Percentiles rank a stretch among this genome's conserved stretches.
These are phyloP conservation scores for Talaromyces sp. DNA, from an alignment of 2,329 filamentous ascomycete species.

Conservation along the genomic window DNA sequence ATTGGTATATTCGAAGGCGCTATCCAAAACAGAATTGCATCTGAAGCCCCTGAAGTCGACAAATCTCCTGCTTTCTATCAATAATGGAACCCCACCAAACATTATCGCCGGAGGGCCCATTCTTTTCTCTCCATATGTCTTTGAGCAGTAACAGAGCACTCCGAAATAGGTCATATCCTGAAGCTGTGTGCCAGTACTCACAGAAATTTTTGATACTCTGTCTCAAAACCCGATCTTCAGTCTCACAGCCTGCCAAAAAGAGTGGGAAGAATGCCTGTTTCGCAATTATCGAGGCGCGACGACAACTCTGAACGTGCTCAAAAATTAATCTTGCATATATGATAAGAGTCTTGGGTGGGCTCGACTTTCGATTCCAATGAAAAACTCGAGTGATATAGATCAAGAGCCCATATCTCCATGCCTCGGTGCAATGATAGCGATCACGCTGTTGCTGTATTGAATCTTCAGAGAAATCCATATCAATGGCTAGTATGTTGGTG, in stretches of 20 bases:
- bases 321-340: slow-evolving; percentile 6
- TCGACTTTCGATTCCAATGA: not conserved
- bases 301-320: slow-evolving; percentile 7
- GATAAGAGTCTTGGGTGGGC: not conserved
- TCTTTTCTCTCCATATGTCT: slow-evolving; percentile 4
- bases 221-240: not conserved
- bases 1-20: not conserved
- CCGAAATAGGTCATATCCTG: slow-evolving; percentile 7
- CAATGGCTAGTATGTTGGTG: not conserved
- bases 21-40: not conserved
- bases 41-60: not conserved
- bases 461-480: not conserved
- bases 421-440: slow-evolving; percentile 10
- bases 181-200: not conserved
- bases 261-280: slow-evolving; percentile 11
- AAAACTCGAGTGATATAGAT: slow-evolving; percentile 10
- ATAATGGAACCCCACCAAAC: slow-evolving; percentile 9
- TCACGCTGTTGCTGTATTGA: slow-evolving; percentile 9
- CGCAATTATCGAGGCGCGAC: slow-evolving; percentile 5
- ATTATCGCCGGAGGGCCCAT: not conserved
- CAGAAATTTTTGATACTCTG: slow-evolving; percentile 4
- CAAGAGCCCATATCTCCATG: slow-evolving; percentile 11
- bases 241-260: slow-evolving; percentile 12
- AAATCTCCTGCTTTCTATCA: slow-evolving; percentile 1
- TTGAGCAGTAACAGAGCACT: slow-evolving; percentile 1